Evolutionary conservation across 2,329 filamentous ascomycete species (phyloP).

Genomic region (Fusarium poae): DNA sequence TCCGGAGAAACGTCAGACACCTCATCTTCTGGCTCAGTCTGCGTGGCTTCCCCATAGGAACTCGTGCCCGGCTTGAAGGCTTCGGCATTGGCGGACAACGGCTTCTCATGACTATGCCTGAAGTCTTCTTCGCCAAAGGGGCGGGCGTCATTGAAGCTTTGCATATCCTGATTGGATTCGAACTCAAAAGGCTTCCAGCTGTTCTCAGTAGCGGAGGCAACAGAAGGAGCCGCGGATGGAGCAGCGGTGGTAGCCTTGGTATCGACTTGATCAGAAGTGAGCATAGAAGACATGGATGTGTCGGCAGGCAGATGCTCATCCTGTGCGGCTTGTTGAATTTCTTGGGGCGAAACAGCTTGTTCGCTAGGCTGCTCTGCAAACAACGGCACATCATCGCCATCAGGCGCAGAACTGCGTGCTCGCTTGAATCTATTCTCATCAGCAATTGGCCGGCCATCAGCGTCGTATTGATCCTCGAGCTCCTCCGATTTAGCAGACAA

Average conservation of each 20-base stretch:
- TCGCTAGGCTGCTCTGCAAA: conserved; percentile 72
- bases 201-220: conserved; percentile 64
- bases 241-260: conserved; percentile 66
- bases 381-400: conserved; percentile 78
- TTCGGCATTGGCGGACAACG: conserved; percentile 75
- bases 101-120: conserved; percentile 62
- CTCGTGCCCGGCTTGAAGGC: conserved; percentile 70
- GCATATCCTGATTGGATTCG: conserved; percentile 61
- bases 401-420: conserved; percentile 72
- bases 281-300: conserved; percentile 67
- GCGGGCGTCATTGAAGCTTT: conserved; percentile 65
- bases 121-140: conserved; percentile 62
- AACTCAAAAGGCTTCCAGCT: conserved; percentile 70
- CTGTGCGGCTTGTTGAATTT: conserved; percentile 35
- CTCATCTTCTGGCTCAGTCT: conserved; percentile 40
- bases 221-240: conserved; percentile 66
- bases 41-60: conserved; percentile 47
- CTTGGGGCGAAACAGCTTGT: conserved; percentile 23
- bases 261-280: conserved; percentile 66
- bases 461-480: conserved; percentile 46
- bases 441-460: conserved; percentile 69
- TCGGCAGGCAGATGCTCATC: conserved; percentile 61
- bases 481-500: conserved; percentile 54
- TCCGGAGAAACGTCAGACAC: conserved; percentile 42
- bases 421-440: conserved; percentile 82